Percentiles rank a stretch among this genome's conserved stretches.
These are phyloP conservation scores for Desmodesmus armatus DNA, from an alignment of 139 green algal species.

Conservation along the genomic window DNA sequence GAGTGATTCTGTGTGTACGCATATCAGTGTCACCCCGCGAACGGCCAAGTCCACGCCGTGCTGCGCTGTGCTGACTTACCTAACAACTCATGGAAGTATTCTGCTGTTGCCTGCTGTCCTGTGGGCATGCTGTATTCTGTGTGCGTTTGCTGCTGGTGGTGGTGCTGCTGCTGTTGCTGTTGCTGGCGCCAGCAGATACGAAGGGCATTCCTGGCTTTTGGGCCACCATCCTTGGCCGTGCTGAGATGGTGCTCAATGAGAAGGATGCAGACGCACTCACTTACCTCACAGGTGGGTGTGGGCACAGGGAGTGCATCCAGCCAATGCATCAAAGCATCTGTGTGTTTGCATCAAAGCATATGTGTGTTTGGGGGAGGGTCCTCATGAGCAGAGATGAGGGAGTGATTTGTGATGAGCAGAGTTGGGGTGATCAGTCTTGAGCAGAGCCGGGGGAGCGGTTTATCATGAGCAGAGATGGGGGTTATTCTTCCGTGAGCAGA, in stretches of 20 bases:
- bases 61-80: no score
- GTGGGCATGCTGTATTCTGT: not conserved
- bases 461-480: not conserved
- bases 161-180: not conserved
- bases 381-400: no score
- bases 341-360: no score
- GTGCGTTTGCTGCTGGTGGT: not conserved
- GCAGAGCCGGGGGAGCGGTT: no score
- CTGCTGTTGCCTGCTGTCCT: conserved; percentile 5
- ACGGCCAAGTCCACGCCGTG: no score
- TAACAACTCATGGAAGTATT: no score
- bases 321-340: no score
- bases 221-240: conserved; percentile 79
- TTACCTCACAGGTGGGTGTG: conserved; percentile 73
- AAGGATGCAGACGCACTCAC: conserved; percentile 91
- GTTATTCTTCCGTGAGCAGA: not conserved
- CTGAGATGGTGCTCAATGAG: conserved; percentile 82
- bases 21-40: no score
- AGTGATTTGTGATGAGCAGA: no score
- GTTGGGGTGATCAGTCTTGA: not conserved
- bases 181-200: not conserved
- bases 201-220: conserved; percentile 93
- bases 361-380: no score
- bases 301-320: no score
- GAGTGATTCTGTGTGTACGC: no score